Percentiles rank a stretch among this genome's conserved stretches.
Evolutionary conservation across 306 rosid species (phyloP).

Genomic region (Trifolium subterraneum): DNA sequence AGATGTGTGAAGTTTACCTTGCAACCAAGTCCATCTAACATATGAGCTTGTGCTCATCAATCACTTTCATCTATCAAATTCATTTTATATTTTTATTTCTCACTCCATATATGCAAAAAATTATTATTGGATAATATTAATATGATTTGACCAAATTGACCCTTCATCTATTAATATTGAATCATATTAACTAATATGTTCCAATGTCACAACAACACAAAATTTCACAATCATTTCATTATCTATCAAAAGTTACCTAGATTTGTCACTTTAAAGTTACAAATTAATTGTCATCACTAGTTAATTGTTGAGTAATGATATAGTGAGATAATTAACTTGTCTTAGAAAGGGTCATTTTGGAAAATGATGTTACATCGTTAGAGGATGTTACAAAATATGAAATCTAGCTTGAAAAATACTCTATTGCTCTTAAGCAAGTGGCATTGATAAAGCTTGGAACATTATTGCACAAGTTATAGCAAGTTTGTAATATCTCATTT

Average conservation of each 20-base stretch:
- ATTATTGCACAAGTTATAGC: slow-evolving; percentile 50
- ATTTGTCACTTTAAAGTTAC: too few species aligned
- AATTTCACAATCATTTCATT: neutral
- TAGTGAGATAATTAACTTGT: neutral
- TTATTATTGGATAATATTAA: neutral
- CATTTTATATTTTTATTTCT: slow-evolving; percentile 20
- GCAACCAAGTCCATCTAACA: slow-evolving; percentile 45
- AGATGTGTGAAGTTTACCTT: slow-evolving; percentile 64
- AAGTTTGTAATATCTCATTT: slow-evolving; percentile 47
- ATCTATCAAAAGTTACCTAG: neutral
- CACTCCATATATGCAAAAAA: neutral
- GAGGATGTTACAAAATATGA: slow-evolving; percentile 28
- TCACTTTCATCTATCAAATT: slow-evolving; percentile 41
- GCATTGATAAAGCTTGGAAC: slow-evolving; percentile 38
- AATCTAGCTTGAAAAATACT: slow-evolving; percentile 62
- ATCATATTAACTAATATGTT: neutral
- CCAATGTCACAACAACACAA: neutral
- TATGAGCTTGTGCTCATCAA: slow-evolving; percentile 20
- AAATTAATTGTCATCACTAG: too few species aligned
- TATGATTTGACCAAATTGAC: slow-evolving; percentile 33
- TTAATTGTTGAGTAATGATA: neutral
- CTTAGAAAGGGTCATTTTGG: slow-evolving; percentile 35
- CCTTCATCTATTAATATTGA: neutral
- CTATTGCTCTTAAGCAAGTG: slow-evolving; percentile 50
- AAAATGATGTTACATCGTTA: slow-evolving; percentile 30